Conservation (phyloP, 2,329 filamentous ascomycete species). For the Mycocentrospora acerina region DNA sequence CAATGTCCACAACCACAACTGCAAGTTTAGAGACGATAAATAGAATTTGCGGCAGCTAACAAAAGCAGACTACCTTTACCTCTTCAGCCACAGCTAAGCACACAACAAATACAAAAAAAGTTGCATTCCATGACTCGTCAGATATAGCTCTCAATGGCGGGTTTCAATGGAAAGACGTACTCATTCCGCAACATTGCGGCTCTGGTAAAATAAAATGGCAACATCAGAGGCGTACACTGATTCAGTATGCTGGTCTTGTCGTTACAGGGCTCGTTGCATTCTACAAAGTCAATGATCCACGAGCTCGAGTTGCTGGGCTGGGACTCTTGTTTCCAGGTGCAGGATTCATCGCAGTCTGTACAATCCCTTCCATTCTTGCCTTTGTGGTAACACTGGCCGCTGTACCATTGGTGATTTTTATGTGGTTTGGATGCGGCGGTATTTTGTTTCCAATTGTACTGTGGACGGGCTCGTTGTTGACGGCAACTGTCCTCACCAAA, state of each 20-base stretch:
- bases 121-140: too few species aligned
- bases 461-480: slow-evolving; percentile 6
- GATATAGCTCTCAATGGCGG: too few species aligned
- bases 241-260: slow-evolving; percentile 11
- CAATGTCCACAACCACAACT: too few species aligned
- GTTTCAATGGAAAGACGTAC: slow-evolving; percentile 6
- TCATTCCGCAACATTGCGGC: slow-evolving; percentile 6
- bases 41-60: too few species aligned
- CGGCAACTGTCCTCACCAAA: slow-evolving; percentile 8
- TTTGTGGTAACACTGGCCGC: slow-evolving; percentile 10
- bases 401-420: slow-evolving; percentile 13
- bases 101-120: too few species aligned
- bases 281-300: slow-evolving; percentile 8
- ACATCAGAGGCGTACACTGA: slow-evolving; percentile 11
- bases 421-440: slow-evolving; percentile 20
- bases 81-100: too few species aligned
- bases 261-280: slow-evolving; percentile 9
- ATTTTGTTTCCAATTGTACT: slow-evolving; percentile 12
- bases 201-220: slow-evolving; percentile 5
- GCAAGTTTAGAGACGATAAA: too few species aligned
- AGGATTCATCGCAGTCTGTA: slow-evolving; percentile 13
- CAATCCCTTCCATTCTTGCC: slow-evolving; percentile 7
- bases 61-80: too few species aligned
- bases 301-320: slow-evolving; percentile 9
- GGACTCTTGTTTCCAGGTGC: slow-evolving; percentile 17